Percentiles rank a stretch among this genome's conserved stretches.
These are phyloP conservation scores for Phialophora chinensis DNA, from an alignment of 2,329 filamentous ascomycete genomes.

Conservation along the genomic window DNA sequence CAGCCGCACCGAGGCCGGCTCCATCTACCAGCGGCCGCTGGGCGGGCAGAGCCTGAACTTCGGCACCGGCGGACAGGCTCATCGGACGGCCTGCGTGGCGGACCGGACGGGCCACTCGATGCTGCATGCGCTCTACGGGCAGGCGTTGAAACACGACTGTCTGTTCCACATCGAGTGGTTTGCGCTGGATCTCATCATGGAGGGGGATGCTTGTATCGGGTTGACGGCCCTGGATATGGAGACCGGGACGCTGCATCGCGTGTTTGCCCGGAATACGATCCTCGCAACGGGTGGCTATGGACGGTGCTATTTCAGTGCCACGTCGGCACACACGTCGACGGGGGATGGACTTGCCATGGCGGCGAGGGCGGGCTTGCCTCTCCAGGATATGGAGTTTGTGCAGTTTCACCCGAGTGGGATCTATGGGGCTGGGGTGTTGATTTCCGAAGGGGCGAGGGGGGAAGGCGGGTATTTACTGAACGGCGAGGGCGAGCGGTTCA, in stretches of 20 bases:
- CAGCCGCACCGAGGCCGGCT: constrained; percentile 90
- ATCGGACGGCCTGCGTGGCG: constrained; percentile 93
- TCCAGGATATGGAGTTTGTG: constrained; percentile 99
- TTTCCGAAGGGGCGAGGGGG: constrained; percentile 96
- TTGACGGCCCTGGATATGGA: constrained; percentile 92
- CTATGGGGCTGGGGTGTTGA: constrained; percentile 96
- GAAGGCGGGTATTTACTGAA: constrained; percentile 98
- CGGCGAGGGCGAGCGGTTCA: constrained; percentile 97
- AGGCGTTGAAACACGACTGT: constrained; percentile 95
- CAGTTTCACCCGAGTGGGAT: constrained; percentile 99
- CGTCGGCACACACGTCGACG: constrained; percentile 96
- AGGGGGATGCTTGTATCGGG: constrained; percentile 94
- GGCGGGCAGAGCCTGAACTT: constrained; percentile 95
- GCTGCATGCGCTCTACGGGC: constrained; percentile 96
- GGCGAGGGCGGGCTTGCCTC: constrained; percentile 92
- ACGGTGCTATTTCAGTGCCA: constrained; percentile 97
- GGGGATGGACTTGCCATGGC: constrained; percentile 99
- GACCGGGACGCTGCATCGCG: constrained; percentile 87
- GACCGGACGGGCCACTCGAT: constrained; percentile 97
- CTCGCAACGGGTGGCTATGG: constrained; percentile 97
- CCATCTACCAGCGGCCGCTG: constrained; percentile 98
- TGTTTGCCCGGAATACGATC: constrained; percentile 88
- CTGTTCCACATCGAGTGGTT: constrained; percentile 99
- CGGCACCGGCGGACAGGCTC: constrained; percentile 96
- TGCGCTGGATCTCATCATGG: constrained; percentile 94